Evolutionary conservation across 495 filamentous ascomycete genomes (phyloP).

Genomic region (Penicillium salamii): DNA sequence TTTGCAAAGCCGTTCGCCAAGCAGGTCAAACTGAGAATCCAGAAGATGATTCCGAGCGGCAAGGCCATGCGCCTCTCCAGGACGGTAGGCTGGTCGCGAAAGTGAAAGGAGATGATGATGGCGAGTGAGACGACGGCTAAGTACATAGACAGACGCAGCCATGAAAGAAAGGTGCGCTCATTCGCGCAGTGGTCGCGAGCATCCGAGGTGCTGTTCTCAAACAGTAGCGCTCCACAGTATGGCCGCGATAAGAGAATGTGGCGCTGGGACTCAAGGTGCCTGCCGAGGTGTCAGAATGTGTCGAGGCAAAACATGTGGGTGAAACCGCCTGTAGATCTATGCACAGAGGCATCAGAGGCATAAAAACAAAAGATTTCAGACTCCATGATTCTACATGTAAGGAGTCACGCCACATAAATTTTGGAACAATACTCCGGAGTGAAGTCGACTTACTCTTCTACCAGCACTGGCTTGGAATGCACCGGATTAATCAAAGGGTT

Average conservation of each 20-base stretch:
- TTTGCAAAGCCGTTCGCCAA: constrained; percentile 76
- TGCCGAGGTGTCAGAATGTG: constrained; percentile 7
- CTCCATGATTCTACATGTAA: not conserved
- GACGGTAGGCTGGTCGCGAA: constrained; percentile 65
- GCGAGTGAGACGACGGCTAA: constrained; percentile 86
- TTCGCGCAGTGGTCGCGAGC: constrained; percentile 66
- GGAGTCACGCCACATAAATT: not conserved
- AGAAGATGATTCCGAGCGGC: constrained; percentile 87
- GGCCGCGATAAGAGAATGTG: constrained; percentile 69
- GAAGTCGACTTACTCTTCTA: constrained; percentile 37
- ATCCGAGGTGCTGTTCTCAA: constrained; percentile 85
- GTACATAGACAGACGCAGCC: constrained; percentile 87
- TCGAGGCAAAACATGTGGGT: not conserved
- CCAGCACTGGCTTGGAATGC: constrained; percentile 34
- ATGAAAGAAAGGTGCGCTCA: constrained; percentile 81
- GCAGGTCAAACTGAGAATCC: constrained; percentile 73
- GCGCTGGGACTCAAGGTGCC: constrained; percentile 30
- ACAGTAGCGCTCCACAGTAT: constrained; percentile 72
- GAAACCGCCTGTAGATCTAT: too few species aligned
- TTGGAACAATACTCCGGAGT: not conserved
- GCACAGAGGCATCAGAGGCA: not conserved
- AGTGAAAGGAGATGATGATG: constrained; percentile 89
- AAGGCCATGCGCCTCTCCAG: constrained; percentile 73
- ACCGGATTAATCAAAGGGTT: constrained; percentile 40
- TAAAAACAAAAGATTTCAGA: not conserved